Conservation (phyloP, 1,139 yeast genomes). For the Suzukiozyma palmioleophila region DNA sequence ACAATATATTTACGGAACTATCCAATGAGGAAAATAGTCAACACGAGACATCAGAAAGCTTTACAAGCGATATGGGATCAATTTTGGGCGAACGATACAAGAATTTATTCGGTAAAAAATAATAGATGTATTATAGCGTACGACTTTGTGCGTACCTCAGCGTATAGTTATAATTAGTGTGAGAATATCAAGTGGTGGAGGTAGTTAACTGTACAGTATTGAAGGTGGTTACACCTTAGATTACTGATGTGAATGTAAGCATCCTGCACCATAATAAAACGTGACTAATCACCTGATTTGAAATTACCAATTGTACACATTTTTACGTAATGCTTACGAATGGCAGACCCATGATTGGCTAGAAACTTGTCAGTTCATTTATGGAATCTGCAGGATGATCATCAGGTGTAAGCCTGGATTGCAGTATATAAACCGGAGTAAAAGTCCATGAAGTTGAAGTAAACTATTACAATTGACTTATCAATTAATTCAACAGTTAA, state of each 20-base stretch:
- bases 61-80: constrained; percentile 31
- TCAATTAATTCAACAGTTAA: background rate
- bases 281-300: too few species aligned
- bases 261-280: too few species aligned
- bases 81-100: constrained; percentile 26
- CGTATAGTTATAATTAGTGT: too few species aligned
- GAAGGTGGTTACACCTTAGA: too few species aligned
- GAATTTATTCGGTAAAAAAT: constrained; percentile 12
- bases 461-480: background rate
- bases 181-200: too few species aligned
- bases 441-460: too few species aligned
- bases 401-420: too few species aligned
- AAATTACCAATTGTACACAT: too few species aligned
- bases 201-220: too few species aligned
- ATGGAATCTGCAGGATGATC: background rate
- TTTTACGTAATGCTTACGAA: constrained; percentile 9
- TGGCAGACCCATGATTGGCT: constrained; percentile 11
- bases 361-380: background rate
- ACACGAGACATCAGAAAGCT: constrained; percentile 5
- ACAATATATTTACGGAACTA: background rate
- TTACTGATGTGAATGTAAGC: too few species aligned
- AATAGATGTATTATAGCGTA: background rate
- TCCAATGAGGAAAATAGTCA: constrained; percentile 7
- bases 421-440: too few species aligned
- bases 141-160: too few species aligned